Conservation (phyloP, 495 filamentous ascomycete genomes). For the Sabuloglossum arenarium region DNA sequence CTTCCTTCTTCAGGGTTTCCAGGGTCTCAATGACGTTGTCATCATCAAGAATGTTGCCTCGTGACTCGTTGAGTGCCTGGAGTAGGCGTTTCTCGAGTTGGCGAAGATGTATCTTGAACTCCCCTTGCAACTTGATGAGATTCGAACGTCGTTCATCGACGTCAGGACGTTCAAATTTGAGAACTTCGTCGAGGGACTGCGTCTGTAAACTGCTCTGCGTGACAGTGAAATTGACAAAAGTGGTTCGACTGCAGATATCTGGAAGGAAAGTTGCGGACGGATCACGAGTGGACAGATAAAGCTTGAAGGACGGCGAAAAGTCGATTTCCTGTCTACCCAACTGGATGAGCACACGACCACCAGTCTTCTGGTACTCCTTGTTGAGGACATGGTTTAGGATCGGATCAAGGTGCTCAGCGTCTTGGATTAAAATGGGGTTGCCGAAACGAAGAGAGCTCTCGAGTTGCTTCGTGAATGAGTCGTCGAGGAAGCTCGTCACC, state of each 20-base stretch:
- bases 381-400: conserved; percentile 98
- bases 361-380: conserved; percentile 99
- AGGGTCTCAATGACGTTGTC: conserved; percentile 96
- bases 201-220: conserved; percentile 97
- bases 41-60: conserved; percentile 94
- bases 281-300: conserved; percentile 89
- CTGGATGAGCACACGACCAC: conserved; percentile 92
- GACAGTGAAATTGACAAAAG: conserved; percentile 98
- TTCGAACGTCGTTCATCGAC: conserved; percentile 94
- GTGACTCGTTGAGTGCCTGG: conserved; percentile 90
- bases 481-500: conserved; percentile 93
- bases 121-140: conserved; percentile 92
- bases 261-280: conserved; percentile 93
- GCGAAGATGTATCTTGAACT: conserved; percentile 92
- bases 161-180: conserved; percentile 93
- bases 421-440: conserved; percentile 95
- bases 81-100: conserved; percentile 90
- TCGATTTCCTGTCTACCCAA: conserved; percentile 98
- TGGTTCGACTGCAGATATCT: conserved; percentile 93
- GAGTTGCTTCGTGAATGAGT: conserved; percentile 92
- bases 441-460: conserved; percentile 94
- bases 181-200: conserved; percentile 85
- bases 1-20: conserved; percentile 94
- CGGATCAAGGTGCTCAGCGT: conserved; percentile 91
- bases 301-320: conserved; percentile 90